phyloP scores from a whole-genome alignment of 805 yeast genomes.

The Candida krabiensis region DNA sequence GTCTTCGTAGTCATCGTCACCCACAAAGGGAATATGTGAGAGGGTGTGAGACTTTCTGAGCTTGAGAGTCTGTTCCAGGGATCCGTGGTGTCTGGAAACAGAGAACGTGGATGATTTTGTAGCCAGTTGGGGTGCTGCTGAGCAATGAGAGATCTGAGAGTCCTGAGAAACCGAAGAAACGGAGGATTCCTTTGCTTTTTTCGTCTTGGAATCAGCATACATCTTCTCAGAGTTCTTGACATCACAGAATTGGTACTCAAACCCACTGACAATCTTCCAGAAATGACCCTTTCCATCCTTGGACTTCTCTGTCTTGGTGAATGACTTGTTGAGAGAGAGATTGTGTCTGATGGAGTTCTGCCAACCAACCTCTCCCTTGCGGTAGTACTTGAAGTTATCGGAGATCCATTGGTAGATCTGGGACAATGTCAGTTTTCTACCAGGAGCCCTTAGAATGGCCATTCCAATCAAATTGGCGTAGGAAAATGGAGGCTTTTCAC shows the following conservation, averaged over 20 bases:
- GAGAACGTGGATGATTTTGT: conserved; percentile 4
- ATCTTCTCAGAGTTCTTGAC: conserved; percentile 49
- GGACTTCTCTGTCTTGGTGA: conserved; percentile 86
- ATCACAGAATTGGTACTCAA: conserved; percentile 76
- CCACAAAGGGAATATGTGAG: conserved; percentile 11
- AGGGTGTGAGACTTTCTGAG: conserved; percentile 13
- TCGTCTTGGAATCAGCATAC: conserved; percentile 9
- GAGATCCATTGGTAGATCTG: conserved; percentile 94
- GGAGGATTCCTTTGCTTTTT: conserved; percentile 3
- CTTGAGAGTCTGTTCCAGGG: background rate
- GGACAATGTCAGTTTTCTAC: conserved; percentile 67
- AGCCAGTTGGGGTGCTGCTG: conserved; percentile 4
- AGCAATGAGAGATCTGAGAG: too few relatives aligned
- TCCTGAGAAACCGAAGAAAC: background rate
- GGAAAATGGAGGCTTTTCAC: conserved; percentile 83
- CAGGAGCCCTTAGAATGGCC: conserved; percentile 83
- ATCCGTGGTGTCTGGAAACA: background rate
- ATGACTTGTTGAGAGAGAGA: conserved; percentile 88
- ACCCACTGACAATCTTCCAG: conserved; percentile 88
- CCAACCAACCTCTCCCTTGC: conserved; percentile 90
- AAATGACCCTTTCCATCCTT: conserved; percentile 90
- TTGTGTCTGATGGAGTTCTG: conserved; percentile 96
- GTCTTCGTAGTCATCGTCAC: conserved; percentile 8
- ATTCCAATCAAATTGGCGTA: conserved; percentile 92
- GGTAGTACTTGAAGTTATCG: conserved; percentile 78